Evolutionary conservation across 2,329 filamentous ascomycete genomes (phyloP).

Genomic region (Aureobasidium musti): DNA sequence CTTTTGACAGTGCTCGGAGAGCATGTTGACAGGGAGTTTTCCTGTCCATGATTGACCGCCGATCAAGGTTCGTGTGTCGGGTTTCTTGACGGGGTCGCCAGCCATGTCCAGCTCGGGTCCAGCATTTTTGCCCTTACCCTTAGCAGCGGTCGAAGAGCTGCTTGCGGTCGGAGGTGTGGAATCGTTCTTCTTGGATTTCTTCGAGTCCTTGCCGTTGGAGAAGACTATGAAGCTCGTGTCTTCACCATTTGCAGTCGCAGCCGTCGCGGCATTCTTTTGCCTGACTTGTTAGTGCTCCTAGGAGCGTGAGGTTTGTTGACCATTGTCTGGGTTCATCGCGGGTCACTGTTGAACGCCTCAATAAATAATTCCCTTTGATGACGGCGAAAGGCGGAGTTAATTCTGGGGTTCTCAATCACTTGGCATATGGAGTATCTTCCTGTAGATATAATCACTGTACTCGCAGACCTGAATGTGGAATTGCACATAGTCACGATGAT

Average conservation of each 20-base stretch:
- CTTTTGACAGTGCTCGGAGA: conserved; percentile 93
- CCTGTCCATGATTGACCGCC: conserved; percentile 96
- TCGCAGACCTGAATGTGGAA: neutral
- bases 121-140: conserved; percentile 38
- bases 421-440: neutral
- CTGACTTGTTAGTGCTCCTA: conserved; percentile 43
- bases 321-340: conserved; percentile 40
- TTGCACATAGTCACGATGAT: neutral
- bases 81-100: conserved; percentile 56
- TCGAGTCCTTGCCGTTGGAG: conserved; percentile 49
- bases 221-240: conserved; percentile 55
- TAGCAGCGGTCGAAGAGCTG: conserved; percentile 33
- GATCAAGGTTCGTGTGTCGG: conserved; percentile 73
- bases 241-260: conserved; percentile 46
- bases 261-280: conserved; percentile 39
- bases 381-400: conserved; percentile 15
- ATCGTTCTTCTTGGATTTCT: conserved; percentile 47
- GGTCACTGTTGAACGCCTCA: neutral
- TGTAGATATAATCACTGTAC: neutral
- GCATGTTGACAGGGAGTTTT: conserved; percentile 89
- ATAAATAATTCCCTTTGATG: conserved; percentile 24
- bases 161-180: conserved; percentile 29
- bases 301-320: conserved; percentile 54
- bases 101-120: conserved; percentile 33
- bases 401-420: conserved; percentile 14